Conservation (phyloP, 164 flowering plant genomes). For the Amborella trichopoda region DNA sequence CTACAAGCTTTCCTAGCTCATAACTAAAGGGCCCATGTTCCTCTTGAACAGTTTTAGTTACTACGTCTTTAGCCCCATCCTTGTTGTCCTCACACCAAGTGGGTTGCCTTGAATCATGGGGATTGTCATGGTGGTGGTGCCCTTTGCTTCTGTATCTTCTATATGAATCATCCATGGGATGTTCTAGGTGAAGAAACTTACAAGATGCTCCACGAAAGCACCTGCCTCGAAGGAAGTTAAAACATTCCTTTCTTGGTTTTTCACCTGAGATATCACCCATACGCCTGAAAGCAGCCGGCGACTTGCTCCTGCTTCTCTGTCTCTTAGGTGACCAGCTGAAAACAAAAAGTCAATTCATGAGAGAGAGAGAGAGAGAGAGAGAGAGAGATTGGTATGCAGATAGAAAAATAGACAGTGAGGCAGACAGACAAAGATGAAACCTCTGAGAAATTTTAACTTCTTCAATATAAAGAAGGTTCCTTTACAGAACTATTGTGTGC, state of each 20-base stretch:
- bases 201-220: constrained; percentile 81
- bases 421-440: too few species aligned
- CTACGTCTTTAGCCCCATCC: constrained; percentile 5
- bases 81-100: constrained; percentile 1
- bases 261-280: constrained; percentile 19
- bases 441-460: too few species aligned
- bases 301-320: constrained; percentile 61
- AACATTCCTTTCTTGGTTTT: constrained; percentile 39
- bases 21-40: constrained; percentile 8
- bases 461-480: too few species aligned
- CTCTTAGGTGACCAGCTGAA: constrained; percentile 75
- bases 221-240: constrained; percentile 59
- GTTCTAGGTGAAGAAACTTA: constrained; percentile 46
- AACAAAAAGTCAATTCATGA: constrained; percentile 6
- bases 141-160: constrained; percentile 23
- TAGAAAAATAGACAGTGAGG: too few species aligned
- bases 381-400: too few species aligned
- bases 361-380: too few species aligned
- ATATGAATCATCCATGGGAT: constrained; percentile 23
- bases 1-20: constrained; percentile 14
- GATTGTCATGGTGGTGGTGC: constrained; percentile 21
- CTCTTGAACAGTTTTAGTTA: constrained; percentile 1
- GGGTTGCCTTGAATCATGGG: constrained; percentile 13
- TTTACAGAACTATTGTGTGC: too few species aligned
- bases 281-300: constrained; percentile 42